Conservation (phyloP, 495 filamentous ascomycete genomes). For the Bryoglossum gracile region DNA sequence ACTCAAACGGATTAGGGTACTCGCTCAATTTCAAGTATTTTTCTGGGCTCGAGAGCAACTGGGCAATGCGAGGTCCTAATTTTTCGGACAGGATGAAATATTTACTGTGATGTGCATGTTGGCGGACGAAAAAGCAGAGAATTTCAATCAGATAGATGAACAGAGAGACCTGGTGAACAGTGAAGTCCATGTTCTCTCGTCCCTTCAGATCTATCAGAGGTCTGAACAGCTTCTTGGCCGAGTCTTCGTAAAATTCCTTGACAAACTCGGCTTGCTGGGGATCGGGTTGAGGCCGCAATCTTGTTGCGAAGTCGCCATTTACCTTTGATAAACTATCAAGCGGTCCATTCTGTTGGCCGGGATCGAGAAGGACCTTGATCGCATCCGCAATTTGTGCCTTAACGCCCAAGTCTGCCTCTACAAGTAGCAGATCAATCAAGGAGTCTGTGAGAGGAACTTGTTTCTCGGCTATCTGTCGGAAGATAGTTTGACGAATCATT, state of each 20-base stretch:
- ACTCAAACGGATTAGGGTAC: slow-evolving; percentile 23
- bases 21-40: slow-evolving; percentile 89
- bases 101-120: slow-evolving; percentile 79
- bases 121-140: slow-evolving; percentile 87
- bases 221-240: slow-evolving; percentile 77
- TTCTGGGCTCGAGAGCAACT: slow-evolving; percentile 76
- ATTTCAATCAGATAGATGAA: slow-evolving; percentile 91
- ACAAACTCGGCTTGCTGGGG: slow-evolving; percentile 83
- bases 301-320: slow-evolving; percentile 60
- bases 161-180: slow-evolving; percentile 74
- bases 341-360: slow-evolving; percentile 46
- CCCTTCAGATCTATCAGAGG: slow-evolving; percentile 78
- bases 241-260: slow-evolving; percentile 81
- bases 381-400: slow-evolving; percentile 95
- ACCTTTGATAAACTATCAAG: slow-evolving; percentile 59
- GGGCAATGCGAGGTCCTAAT: slow-evolving; percentile 71
- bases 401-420: slow-evolving; percentile 87
- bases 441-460: slow-evolving; percentile 85
- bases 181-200: slow-evolving; percentile 45
- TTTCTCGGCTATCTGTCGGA: slow-evolving; percentile 82
- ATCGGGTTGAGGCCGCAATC: slow-evolving; percentile 49
- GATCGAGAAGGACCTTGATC: slow-evolving; percentile 88
- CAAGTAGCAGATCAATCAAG: slow-evolving; percentile 83
- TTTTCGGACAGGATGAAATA: slow-evolving; percentile 79
- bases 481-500: slow-evolving; percentile 89